Percentiles rank a stretch among this genome's conserved stretches.
These are phyloP conservation scores for Didymella pinodella DNA, from an alignment of 2,329 filamentous ascomycete species.

Conservation along the genomic window DNA sequence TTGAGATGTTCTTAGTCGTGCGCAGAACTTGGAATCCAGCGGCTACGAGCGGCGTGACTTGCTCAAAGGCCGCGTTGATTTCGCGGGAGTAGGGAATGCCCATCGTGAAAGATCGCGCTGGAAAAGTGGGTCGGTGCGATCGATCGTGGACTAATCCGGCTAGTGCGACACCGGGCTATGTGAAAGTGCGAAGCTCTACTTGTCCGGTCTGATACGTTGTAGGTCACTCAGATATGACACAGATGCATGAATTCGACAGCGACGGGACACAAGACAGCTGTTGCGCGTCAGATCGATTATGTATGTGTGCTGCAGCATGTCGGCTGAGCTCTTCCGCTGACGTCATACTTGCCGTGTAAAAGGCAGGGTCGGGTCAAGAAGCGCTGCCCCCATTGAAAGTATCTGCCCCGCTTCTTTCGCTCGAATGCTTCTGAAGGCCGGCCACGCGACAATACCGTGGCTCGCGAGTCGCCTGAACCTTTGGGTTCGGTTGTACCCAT, in stretches of 20 bases:
- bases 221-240: not conserved
- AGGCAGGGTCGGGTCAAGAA: no score
- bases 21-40: slow-evolving; percentile 59
- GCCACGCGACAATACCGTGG: no score
- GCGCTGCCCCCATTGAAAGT: no score
- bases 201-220: not conserved
- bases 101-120: slow-evolving; percentile 44
- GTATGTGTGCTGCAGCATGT: slow-evolving; percentile 6
- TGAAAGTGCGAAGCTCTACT: not conserved
- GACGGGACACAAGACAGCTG: not conserved
- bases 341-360: slow-evolving; percentile 27
- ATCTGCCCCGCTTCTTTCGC: no score
- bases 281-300: slow-evolving; percentile 4
- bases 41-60: slow-evolving; percentile 61
- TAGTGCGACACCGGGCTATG: not conserved
- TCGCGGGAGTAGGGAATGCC: slow-evolving; percentile 62
- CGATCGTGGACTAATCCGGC: not conserved
- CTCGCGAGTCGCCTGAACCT: no score
- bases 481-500: no score
- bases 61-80: slow-evolving; percentile 61
- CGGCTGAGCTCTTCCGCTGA: slow-evolving; percentile 23
- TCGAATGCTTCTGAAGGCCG: no score
- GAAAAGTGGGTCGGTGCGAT: not conserved
- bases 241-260: not conserved
- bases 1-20: slow-evolving; percentile 60